A percentile compares a stretch with the other conserved stretches of the same genome.
These are phyloP conservation scores for Calocybe cyanea DNA, from an alignment of 768 basidiomycete species.

Conservation along the genomic window DNA sequence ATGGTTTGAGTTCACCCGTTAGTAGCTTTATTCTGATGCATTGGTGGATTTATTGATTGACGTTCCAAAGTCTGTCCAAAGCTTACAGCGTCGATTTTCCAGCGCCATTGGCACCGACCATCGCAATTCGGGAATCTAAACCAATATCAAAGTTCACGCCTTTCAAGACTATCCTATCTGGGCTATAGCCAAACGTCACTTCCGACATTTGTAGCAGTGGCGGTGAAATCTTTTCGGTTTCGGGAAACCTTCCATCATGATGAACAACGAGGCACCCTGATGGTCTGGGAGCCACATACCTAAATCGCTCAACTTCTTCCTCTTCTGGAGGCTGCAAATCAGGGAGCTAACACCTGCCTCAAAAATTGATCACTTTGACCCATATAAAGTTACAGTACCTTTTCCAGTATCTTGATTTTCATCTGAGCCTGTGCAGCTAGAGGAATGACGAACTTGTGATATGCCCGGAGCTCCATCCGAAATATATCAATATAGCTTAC, in stretches of 20 bases:
- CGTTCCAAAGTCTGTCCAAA: neutral
- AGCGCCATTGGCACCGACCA: conserved; percentile 93
- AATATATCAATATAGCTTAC: conserved; percentile 29
- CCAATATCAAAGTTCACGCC: conserved; percentile 87
- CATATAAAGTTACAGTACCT: conserved; percentile 38
- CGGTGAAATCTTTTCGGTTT: conserved; percentile 96
- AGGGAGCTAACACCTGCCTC: conserved; percentile 55
- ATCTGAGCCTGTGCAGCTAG: conserved; percentile 81
- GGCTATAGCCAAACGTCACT: conserved; percentile 84
- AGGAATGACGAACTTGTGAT: no score
- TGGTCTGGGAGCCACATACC: conserved; percentile 33
- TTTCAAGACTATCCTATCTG: conserved; percentile 73
- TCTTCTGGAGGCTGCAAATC: conserved; percentile 90
- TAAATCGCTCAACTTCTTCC: conserved; percentile 93
- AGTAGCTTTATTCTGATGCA: conserved; percentile 79
- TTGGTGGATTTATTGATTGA: neutral
- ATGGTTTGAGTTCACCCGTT: conserved; percentile 75
- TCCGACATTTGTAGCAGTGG: conserved; percentile 91
- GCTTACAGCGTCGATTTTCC: conserved; percentile 93
- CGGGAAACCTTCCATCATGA: conserved; percentile 59
- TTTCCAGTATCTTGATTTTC: conserved; percentile 74
- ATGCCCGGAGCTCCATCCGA: no score
- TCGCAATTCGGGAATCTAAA: conserved; percentile 90
- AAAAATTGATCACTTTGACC: no score
- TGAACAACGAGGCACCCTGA: neutral